These are phyloP conservation scores for Sporothrix protearum DNA, from an alignment of 2,329 filamentous ascomycete genomes.

Conservation along the genomic window DNA sequence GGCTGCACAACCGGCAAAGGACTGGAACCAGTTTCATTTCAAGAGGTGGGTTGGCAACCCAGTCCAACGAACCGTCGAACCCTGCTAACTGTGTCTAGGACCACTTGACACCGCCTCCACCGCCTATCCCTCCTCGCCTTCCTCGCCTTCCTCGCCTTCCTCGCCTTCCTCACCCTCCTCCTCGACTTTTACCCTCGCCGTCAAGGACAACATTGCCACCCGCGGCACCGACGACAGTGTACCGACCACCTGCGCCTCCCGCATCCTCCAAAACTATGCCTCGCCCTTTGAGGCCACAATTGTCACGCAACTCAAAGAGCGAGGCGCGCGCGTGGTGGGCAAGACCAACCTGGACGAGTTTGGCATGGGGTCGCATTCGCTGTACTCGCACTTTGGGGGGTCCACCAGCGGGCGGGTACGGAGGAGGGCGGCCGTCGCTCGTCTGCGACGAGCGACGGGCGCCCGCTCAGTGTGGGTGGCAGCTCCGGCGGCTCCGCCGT, in stretches of 20 bases:
- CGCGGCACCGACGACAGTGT: constrained; percentile 39
- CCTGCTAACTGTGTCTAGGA: neutral
- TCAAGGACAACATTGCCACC: constrained; percentile 76
- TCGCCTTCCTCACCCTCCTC: neutral
- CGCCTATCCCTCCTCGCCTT: too few species aligned
- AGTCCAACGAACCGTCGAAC: neutral
- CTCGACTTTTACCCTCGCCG: constrained; percentile 47
- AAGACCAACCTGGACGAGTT: constrained; percentile 85
- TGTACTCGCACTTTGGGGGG: constrained; percentile 33
- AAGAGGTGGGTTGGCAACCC: neutral
- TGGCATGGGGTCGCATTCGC: constrained; percentile 40
- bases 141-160: too few species aligned
- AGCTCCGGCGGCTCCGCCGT: constrained; percentile 93
- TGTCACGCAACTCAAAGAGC: constrained; percentile 59
- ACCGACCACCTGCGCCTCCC: constrained; percentile 77
- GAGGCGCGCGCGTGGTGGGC: constrained; percentile 61
- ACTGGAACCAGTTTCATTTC: constrained; percentile 31
- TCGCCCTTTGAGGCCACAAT: constrained; percentile 82
- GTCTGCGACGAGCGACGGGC: constrained; percentile 20
- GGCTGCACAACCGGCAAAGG: neutral
- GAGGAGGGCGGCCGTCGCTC: neutral
- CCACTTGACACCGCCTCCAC: neutral
- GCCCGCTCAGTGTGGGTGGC: constrained; percentile 58
- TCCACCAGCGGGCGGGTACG: constrained; percentile 20
- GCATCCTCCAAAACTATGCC: constrained; percentile 62